Evolutionary conservation across 2,329 filamentous ascomycete species (phyloP), one percentile per base, ranked within the genome.

Genomic region (Zymoseptoria ardabiliae): DNA sequence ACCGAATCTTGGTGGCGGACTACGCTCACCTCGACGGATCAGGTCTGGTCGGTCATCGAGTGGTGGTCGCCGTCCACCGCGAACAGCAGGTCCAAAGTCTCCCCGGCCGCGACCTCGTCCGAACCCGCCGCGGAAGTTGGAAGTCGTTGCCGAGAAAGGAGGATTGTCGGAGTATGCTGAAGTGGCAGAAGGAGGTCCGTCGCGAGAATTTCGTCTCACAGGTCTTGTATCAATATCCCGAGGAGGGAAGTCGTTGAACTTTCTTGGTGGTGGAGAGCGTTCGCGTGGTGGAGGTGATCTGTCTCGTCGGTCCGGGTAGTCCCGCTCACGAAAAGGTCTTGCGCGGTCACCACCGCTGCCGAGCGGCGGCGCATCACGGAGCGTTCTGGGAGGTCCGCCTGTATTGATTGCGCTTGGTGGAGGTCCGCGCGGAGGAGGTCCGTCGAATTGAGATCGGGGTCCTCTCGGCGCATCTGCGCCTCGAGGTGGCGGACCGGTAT

Each of bases 361-460:
- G 78, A 83, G 61, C 71, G 84, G 69, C 71, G 81, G 66, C 76
- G 85, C 72, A 81, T 82, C 61, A 79, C 85, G 68, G 79, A 83
- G 59, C 41, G 63, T 67, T 28, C 68, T 64, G 55, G 64, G 57
- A 17, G 59, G 55, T 20, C 79, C 79, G 63, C 84, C 79, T 66
- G 85, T 87, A 56, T 90, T 88, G 22, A 84, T 81, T 50, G 78
- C 77, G 69, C 69, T 72, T 10, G 71, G 61, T 54, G 71, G 68
- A 48, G 73, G 71, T 4, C 62, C 64, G 54, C 64, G 63, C n/a
- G 71, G 70, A 56, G 77, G 73, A 54, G 75, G 70, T 17, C 82
- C 28, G 83, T 93, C 89, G 61, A 88, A 82, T 59, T 91, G 77
- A 3, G 89, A 90, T 73, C 92, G 91, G 10, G 91, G 91, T 0